phyloP scores from a whole-genome alignment of 1,284 basidiomycete genomes.

The Rhodofomes roseus region DNA sequence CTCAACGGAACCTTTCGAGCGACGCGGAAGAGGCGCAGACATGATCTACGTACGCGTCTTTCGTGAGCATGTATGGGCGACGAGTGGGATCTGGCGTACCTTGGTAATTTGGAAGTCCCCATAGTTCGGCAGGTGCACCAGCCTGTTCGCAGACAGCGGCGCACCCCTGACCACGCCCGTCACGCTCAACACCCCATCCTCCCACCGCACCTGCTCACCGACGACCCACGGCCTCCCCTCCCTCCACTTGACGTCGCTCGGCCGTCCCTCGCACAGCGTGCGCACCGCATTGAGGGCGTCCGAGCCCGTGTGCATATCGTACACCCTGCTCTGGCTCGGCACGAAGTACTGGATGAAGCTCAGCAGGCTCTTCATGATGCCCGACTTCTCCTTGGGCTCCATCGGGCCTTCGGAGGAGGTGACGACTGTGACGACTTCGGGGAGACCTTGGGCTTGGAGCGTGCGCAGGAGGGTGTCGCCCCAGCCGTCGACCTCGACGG shows the following conservation, averaged over 20 bases:
- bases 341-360: constrained; percentile 96
- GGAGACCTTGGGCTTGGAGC: constrained; percentile 79
- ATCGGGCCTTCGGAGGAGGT: constrained; percentile 41
- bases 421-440: constrained; percentile 66
- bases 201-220: constrained; percentile 66
- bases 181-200: constrained; percentile 61
- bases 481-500: constrained; percentile 80
- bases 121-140: constrained; percentile 86
- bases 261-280: constrained; percentile 77
- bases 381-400: constrained; percentile 59
- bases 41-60: constrained; percentile 44
- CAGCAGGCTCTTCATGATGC: constrained; percentile 79
- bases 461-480: constrained; percentile 91
- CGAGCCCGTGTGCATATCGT: constrained; percentile 56
- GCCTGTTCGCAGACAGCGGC: constrained; percentile 76
- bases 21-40: constrained; percentile 50
- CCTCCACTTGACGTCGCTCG: constrained; percentile 75
- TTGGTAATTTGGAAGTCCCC: constrained; percentile 88
- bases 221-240: constrained; percentile 81
- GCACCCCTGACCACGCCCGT: constrained; percentile 85
- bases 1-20: constrained; percentile 33
- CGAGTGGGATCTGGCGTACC: constrained; percentile 39
- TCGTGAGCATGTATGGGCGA: not conserved
- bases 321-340: constrained; percentile 71
- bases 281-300: constrained; percentile 74